A percentile compares a stretch with the other conserved stretches of the same genome.
phyloP scores from a whole-genome alignment of 257 asterid species.

The Ajuga chamaepitys region DNA sequence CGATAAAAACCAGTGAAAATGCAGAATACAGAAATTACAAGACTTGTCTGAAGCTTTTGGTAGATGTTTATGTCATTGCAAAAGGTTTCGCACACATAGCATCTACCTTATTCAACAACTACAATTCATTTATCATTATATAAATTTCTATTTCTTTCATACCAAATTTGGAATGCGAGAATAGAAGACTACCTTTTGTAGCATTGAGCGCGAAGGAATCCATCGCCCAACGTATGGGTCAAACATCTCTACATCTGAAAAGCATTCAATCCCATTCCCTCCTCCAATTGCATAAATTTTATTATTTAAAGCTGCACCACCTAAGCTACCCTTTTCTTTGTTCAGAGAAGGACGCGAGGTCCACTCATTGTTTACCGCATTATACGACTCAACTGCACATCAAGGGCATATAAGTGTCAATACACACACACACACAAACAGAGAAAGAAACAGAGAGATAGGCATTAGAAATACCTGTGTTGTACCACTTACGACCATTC shows the following conservation, averaged over 20 bases:
- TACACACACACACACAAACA: neutral
- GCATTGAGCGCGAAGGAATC: slow-evolving; percentile 75
- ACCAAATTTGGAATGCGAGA: neutral
- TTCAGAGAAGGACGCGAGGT: slow-evolving; percentile 44
- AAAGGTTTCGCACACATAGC: neutral
- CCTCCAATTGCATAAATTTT: slow-evolving; percentile 83
- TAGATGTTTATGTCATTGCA: neutral
- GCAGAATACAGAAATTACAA: neutral
- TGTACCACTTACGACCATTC: slow-evolving; percentile 41
- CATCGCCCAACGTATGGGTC: slow-evolving; percentile 68
- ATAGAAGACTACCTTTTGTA: slow-evolving; percentile 46
- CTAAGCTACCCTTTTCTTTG: slow-evolving; percentile 63
- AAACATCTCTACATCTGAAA: slow-evolving; percentile 72
- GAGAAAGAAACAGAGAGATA: slow-evolving; percentile 2
- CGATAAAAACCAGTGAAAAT: neutral
- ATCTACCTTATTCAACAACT: neutral
- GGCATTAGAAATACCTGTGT: slow-evolving; percentile 50
- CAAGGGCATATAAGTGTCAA: neutral
- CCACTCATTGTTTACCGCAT: slow-evolving; percentile 56
- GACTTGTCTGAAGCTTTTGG: neutral
- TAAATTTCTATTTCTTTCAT: neutral
- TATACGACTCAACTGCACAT: slow-evolving; percentile 77
- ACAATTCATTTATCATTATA: neutral
- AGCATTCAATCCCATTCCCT: slow-evolving; percentile 57
- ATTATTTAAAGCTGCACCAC: slow-evolving; percentile 56